Evolutionary conservation across 352 stramenopile species (phyloP).

Genomic region (Globisporangium nunn): DNA sequence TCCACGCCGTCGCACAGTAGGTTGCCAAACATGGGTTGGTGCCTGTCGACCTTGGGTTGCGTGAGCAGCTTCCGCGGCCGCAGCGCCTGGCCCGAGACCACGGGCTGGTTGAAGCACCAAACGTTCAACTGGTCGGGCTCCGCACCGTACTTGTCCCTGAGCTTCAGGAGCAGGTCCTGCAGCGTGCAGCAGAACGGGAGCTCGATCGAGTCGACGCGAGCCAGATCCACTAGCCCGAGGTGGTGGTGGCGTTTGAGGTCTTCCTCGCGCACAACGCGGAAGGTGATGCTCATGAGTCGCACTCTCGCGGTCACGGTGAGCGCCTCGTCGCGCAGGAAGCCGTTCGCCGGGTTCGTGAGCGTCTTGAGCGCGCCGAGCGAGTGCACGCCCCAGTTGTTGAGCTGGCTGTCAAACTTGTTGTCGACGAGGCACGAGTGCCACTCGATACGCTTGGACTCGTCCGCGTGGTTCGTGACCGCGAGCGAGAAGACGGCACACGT

Average conservation of each 20-base stretch:
- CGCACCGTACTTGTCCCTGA: conserved; percentile 25
- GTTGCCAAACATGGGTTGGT: conserved; percentile 56
- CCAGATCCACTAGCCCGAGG: conserved; percentile 52
- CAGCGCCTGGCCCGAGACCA: conserved; percentile 64
- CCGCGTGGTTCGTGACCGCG: conserved; percentile 40
- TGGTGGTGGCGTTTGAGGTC: conserved; percentile 43
- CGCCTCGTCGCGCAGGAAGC: conserved; percentile 40
- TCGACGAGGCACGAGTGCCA: conserved; percentile 79
- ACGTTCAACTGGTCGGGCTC: conserved; percentile 25
- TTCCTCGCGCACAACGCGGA: conserved; percentile 55
- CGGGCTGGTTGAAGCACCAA: conserved; percentile 77
- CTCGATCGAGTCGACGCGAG: conserved; percentile 34
- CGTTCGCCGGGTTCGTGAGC: conserved; percentile 45
- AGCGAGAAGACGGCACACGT: conserved; percentile 78
- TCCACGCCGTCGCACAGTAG: conserved; percentile 71
- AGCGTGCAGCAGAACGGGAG: conserved; percentile 68
- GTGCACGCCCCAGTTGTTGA: conserved; percentile 82
- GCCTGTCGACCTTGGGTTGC: conserved; percentile 24
- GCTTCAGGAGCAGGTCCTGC: conserved; percentile 35
- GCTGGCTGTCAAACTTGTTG: conserved; percentile 71
- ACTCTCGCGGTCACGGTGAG: conserved; percentile 62
- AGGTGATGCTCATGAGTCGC: conserved; percentile 73
- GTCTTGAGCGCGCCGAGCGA: conserved; percentile 51
- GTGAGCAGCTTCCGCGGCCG: conserved; percentile 65
- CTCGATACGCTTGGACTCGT: conserved; percentile 42